Evolutionary conservation across 106 monocot genomes (phyloP).

Genomic region (Hemerocallis citrina): DNA sequence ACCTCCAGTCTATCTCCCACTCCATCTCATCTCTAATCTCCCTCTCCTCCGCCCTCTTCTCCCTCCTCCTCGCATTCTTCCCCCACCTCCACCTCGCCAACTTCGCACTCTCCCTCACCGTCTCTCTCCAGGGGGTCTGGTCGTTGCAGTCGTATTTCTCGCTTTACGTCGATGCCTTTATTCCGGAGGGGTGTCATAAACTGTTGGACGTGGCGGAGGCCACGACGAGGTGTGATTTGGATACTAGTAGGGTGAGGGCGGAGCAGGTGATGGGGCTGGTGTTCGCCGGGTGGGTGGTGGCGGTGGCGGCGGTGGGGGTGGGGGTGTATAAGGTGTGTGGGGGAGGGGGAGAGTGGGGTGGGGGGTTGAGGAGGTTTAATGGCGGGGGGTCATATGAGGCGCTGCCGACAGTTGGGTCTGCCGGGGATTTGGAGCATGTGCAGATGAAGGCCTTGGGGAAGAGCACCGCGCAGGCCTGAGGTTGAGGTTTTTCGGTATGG

Average conservation of each 20-base stretch:
- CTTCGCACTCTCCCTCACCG: slow-evolving; percentile 40
- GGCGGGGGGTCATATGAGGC: slow-evolving; percentile 54
- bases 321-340: slow-evolving; percentile 20
- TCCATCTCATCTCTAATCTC: slow-evolving; percentile 26
- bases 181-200: slow-evolving; percentile 56
- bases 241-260: slow-evolving; percentile 43
- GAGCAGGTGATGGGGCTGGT: slow-evolving; percentile 42
- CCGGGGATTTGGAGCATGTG: slow-evolving; percentile 12
- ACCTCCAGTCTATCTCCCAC: slow-evolving; percentile 41
- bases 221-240: slow-evolving; percentile 57
- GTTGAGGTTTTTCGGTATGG: too few relatives aligned
- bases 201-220: slow-evolving; percentile 37
- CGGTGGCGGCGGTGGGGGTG: slow-evolving; percentile 36
- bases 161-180: slow-evolving; percentile 61
- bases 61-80: slow-evolving; percentile 27
- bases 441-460: slow-evolving; percentile 58
- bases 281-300: slow-evolving; percentile 26
- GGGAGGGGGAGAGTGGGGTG: slow-evolving; percentile 11
- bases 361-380: slow-evolving; percentile 20
- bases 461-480: slow-evolving; percentile 56
- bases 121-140: slow-evolving; percentile 61
- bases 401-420: slow-evolving; percentile 31
- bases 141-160: slow-evolving; percentile 41
- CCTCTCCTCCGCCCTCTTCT: slow-evolving; percentile 23
- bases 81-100: slow-evolving; percentile 53